Percentiles rank a stretch among this genome's conserved stretches.
Conservation (phyloP, 2,329 filamentous ascomycete genomes). For the Metarhizium humberi region DNA sequence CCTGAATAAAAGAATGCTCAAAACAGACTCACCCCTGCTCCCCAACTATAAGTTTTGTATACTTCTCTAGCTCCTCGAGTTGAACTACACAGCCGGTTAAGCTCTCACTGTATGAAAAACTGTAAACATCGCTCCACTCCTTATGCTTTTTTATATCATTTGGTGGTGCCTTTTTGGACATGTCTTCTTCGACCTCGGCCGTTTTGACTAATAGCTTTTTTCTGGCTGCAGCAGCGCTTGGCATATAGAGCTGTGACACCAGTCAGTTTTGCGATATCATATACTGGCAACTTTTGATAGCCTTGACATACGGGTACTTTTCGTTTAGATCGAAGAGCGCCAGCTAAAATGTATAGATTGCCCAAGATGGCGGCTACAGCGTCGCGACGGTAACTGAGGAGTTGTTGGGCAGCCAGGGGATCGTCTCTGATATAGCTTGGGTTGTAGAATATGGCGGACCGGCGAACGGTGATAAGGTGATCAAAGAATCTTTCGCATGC, state of each 20-base stretch:
- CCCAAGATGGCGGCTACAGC: conserved; percentile 48
- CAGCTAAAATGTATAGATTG: conserved; percentile 49
- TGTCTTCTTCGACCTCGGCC: conserved; percentile 33
- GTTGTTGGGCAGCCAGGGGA: conserved; percentile 35
- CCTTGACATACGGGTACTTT: conserved; percentile 35
- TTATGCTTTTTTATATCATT: conserved; percentile 23
- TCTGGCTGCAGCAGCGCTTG: conserved; percentile 43
- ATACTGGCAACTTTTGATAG: too few relatives aligned
- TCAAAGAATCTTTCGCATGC: conserved; percentile 51
- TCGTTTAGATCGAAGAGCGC: conserved; percentile 39
- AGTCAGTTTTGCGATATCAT: not conserved
- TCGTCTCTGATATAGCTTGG: conserved; percentile 41
- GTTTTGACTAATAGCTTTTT: conserved; percentile 42
- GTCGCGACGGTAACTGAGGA: conserved; percentile 43
- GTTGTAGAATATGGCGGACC: conserved; percentile 49
- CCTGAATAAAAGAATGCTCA: not conserved
- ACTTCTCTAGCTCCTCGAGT: conserved; percentile 43
- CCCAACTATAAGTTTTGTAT: conserved; percentile 48
- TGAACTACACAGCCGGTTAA: conserved; percentile 45
- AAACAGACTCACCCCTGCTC: conserved; percentile 33
- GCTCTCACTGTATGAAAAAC: conserved; percentile 43
- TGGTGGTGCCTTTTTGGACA: conserved; percentile 12
- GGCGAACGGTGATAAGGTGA: conserved; percentile 46
- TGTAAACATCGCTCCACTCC: conserved; percentile 49
- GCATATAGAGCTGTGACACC: conserved; percentile 37